Conservation (phyloP, 208 protist genomes). For the Histomonas meleagridis region DNA sequence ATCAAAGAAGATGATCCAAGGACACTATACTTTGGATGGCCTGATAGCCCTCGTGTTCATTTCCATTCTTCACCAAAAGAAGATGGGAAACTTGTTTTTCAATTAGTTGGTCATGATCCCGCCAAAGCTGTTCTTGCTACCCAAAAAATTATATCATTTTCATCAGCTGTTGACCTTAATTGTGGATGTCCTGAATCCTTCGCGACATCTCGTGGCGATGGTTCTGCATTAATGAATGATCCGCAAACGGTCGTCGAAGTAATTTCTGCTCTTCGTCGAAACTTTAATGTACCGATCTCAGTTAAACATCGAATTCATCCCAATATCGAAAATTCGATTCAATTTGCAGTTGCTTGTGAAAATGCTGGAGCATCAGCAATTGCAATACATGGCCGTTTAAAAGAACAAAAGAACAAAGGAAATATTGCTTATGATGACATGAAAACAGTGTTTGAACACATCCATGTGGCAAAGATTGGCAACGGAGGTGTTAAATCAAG, state of each 20-base stretch:
- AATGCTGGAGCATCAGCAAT: constrained; percentile 27
- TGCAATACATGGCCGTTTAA: neutral
- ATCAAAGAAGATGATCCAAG: neutral
- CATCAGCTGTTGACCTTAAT: neutral
- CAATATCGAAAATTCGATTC: constrained; percentile 26
- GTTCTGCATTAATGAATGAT: neutral
- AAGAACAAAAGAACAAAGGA: constrained; percentile 27
- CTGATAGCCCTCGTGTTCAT: neutral
- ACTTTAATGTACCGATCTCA: constrained; percentile 27
- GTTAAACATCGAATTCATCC: constrained; percentile 32
- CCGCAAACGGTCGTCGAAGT: neutral
- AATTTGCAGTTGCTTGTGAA: constrained; percentile 32
- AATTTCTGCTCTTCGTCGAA: neutral
- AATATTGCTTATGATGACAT: constrained; percentile 13
- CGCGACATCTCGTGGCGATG: neutral
- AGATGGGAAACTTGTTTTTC: constrained; percentile 12
- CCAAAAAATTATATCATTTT: neutral
- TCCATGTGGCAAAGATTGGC: constrained; percentile 24
- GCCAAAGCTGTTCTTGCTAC: neutral
- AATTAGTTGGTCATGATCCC: neutral
- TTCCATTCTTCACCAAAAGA: neutral
- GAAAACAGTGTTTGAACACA: neutral
- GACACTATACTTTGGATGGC: constrained; percentile 3
- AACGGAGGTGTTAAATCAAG: neutral
- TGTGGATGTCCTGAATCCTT: constrained; percentile 13